phyloP scores from a whole-genome alignment of 371 early-diverging fungal species.

The Coemansia sp. region DNA sequence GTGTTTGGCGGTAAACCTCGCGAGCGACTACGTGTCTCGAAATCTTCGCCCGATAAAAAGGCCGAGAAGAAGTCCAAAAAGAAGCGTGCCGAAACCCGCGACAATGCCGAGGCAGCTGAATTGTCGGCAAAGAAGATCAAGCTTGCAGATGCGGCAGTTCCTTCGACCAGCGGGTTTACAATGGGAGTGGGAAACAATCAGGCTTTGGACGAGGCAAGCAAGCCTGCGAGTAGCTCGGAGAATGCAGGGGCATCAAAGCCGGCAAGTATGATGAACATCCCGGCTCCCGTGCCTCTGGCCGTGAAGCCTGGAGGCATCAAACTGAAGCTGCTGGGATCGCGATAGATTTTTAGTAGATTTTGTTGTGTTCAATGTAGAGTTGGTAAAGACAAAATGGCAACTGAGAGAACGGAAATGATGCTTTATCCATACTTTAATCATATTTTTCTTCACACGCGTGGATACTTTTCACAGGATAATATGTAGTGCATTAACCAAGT shows the following conservation, averaged over 20 bases:
- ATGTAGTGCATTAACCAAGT: not conserved
- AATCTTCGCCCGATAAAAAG: conserved; percentile 4
- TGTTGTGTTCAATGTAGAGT: too few relatives aligned
- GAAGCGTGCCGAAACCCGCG: not conserved
- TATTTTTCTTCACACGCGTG: not conserved
- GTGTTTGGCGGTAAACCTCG: conserved; percentile 41
- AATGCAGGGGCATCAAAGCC: not conserved
- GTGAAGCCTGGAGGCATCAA: conserved; percentile 36
- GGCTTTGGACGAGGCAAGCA: not conserved
- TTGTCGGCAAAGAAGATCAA: conserved; percentile 24
- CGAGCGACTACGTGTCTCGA: conserved; percentile 16
- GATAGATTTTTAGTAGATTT: not conserved
- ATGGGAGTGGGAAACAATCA: not conserved
- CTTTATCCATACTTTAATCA: not conserved
- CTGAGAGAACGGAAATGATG: too few relatives aligned
- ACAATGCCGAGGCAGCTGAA: not conserved
- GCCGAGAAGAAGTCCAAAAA: conserved; percentile 1
- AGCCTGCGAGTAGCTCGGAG: not conserved
- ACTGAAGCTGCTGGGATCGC: conserved; percentile 22
- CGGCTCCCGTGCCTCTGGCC: conserved; percentile 39
- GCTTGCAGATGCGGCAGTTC: conserved; percentile 21
- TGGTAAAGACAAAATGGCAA: too few relatives aligned
- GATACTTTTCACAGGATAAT: not conserved
- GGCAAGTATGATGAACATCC: conserved; percentile 8
- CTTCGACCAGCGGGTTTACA: conserved; percentile 41